Base-by-base conservation (phyloP, 1,284 basidiomycete genomes). In the Cutaneotrichosporon cutaneum region DNA sequence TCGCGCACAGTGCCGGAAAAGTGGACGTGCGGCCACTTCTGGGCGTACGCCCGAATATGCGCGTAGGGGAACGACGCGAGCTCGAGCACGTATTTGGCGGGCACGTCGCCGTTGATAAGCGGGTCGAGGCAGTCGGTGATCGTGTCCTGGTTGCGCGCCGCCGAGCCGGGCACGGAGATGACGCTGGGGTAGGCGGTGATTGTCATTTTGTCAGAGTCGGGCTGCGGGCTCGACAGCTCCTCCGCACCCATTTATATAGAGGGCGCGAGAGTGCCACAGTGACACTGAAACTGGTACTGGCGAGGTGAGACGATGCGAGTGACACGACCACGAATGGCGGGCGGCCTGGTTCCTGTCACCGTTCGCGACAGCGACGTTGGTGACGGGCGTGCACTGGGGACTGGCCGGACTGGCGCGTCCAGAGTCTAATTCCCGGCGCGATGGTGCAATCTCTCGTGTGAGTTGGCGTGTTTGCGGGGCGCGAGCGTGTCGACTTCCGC, bases 1-100 rank as follows among this genome's bases (percentile, higher is more conserved):
- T 74, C 67, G 21, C 74, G 54, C 26, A 62, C 70, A 6, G 69
- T 66, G 16, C 73, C 73, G 33, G 56, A 64, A 64, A 72, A 76
- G 16, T 69, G 53, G 2, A 72, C 63, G 2, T 66, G 62, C 3
- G 58, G 54, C 67, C 68, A 76, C 26, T 21, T 30, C 3, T 48
- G 21, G 0, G 70, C 69, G 36, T 70, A 74, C 3, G 61, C 56
- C 18, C 57, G 59, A 35, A 76, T 70, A 30, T 76, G 74, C 30
- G 65, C 65, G 55, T 72, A 74, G 2, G 69, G 69, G 16, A 61
- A 71, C 18, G 67, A 70, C 3, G 67, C 74, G 18, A 76, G 64
- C 61, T 76, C 74, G 22, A 76, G 61, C 10, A 75, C 59, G 35
- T 55, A 59, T 32, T 35, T 11, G n/a, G 54, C 27, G 16, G 35